A percentile compares a stretch with the other conserved stretches of the same genome.
phyloP scores from a whole-genome alignment of 2,329 filamentous ascomycete genomes.

The Tolypocladium sp. region DNA sequence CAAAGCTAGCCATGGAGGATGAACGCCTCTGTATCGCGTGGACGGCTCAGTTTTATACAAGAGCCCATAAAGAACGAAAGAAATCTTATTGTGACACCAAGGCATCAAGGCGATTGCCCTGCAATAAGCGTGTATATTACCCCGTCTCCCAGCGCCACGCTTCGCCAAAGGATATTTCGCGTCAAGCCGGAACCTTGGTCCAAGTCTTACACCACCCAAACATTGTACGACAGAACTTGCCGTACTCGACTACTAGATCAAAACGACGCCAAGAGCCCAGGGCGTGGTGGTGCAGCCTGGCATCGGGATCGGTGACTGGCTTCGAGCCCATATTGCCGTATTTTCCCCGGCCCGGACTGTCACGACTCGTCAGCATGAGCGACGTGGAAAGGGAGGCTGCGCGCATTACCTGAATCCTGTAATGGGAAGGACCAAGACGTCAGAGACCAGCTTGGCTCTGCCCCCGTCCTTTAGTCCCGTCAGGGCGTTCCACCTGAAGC shows the following conservation, averaged over 20 bases:
- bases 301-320: slow-evolving; percentile 10
- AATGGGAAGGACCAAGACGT: slow-evolving; percentile 12
- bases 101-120: neutral
- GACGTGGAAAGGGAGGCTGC: neutral
- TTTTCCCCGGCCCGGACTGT: slow-evolving; percentile 10
- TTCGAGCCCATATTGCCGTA: slow-evolving; percentile 15
- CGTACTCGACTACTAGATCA: slow-evolving; percentile 10
- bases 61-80: neutral
- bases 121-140: neutral
- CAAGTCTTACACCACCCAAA: slow-evolving; percentile 12
- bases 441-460: slow-evolving; percentile 10
- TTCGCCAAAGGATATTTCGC: neutral
- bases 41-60: neutral
- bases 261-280: slow-evolving; percentile 13
- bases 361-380: neutral
- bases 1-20: too few species aligned
- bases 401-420: slow-evolving; percentile 13
- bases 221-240: slow-evolving; percentile 13
- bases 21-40: too few species aligned
- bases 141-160: neutral
- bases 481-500: slow-evolving; percentile 13
- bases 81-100: neutral
- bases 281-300: slow-evolving; percentile 11
- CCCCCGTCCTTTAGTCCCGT: slow-evolving; percentile 12
- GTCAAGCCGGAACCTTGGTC: slow-evolving; percentile 8